Conservation (phyloP, 106 monocot genomes). For the Apostasia ramifera region DNA sequence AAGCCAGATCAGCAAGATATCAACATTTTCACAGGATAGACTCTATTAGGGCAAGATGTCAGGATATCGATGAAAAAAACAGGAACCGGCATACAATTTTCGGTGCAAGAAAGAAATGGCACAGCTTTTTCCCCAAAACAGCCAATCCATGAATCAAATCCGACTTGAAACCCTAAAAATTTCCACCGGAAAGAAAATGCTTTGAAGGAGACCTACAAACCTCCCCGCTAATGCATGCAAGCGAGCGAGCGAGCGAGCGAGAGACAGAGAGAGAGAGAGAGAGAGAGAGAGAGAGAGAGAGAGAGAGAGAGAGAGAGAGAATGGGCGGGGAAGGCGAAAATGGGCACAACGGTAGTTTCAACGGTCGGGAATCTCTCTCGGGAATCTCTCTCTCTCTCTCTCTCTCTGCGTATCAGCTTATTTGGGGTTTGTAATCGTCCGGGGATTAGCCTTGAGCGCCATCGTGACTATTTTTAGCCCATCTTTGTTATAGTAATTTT, state of each 20-base stretch:
- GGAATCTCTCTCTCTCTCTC: no score
- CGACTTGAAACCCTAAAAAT: not conserved
- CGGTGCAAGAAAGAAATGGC: not conserved
- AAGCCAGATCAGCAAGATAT: constrained; percentile 3
- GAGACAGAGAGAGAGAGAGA: not conserved
- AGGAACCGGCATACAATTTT: no score
- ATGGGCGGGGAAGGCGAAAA: constrained; percentile 1
- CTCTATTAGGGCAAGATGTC: not conserved
- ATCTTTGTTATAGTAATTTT: no score
- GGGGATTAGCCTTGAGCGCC: no score
- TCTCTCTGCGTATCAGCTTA: no score
- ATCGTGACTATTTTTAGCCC: no score
- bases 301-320: not conserved
- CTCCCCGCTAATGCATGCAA: not conserved
- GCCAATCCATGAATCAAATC: constrained; percentile 1
- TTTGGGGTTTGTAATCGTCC: no score
- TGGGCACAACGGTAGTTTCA: constrained; percentile 9
- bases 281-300: not conserved
- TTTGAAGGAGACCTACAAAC: not conserved
- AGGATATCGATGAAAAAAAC: not conserved
- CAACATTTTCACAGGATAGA: not conserved
- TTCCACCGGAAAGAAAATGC: not conserved
- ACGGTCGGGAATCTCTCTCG: constrained; percentile 2
- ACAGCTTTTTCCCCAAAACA: not conserved
- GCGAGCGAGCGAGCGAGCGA: not conserved